Evolutionary conservation across 257 asterid genomes (phyloP), one percentile per base, ranked within the genome.

Genomic region (Solanum bulbocastanum): DNA sequence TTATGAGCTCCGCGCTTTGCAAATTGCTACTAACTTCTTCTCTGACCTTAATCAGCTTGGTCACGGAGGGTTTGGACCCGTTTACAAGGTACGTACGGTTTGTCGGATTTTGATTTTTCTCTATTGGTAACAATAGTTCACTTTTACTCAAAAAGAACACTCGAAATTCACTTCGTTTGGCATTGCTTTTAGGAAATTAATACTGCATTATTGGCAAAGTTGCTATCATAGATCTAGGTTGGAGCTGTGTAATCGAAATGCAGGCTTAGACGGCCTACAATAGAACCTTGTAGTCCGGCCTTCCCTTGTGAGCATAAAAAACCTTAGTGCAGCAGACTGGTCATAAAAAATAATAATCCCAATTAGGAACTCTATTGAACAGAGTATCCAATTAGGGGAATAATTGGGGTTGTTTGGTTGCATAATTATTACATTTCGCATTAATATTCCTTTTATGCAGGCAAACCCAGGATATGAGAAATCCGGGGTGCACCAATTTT

Each of bases 61-160:
- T 37, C 98, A 91, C 85, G 98, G 98, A 40, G 98, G 98, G 2
- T 96, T 95, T 86, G 98, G 98, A 39, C 98, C 98, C 0, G 98
- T 95, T 84, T 95, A 88, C 88, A 94, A 93, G 98, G 98, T 93
- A 74, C 72, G 23, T 91, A 69, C 65, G 27, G 9, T 35, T 66
- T 14, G 33, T 32, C 5, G 15, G 11, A 14, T 8, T 44, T 79
- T 42, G 25, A 8, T 27, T 79, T 27, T 44, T 5, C 65, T 18
- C 11, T 72, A 4, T 6, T 33, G 12, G 44, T 40, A 13, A n/a
- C 84, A 4, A 25, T 16, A 27, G 36, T 16, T 39, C 56, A 7
- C 6, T 75, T 75, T 10, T 75, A 12, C 30, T 3, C 36, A 7
- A 13, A 27, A n/a, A 9, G 3, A 78, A 3, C 62, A 18, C n/a